Conservation (phyloP, 2,329 filamentous ascomycete species). For the Colletotrichum sojae region DNA sequence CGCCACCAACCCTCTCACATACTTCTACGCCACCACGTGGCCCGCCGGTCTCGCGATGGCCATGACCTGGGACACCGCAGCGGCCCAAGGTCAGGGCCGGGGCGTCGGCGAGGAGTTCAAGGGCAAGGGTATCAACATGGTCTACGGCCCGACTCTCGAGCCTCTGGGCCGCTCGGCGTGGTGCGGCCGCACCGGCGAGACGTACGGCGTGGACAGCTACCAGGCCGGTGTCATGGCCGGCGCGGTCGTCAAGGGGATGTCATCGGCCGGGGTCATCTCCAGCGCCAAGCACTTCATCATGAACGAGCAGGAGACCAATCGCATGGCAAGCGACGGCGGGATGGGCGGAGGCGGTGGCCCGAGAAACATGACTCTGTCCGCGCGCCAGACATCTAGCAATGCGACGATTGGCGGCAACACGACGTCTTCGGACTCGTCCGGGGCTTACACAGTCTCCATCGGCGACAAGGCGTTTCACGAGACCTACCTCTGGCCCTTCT, state of each 20-base stretch:
- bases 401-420: slow-evolving; percentile 61
- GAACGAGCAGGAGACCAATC: slow-evolving; percentile 72
- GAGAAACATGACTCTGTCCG: neutral
- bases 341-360: neutral
- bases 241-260: slow-evolving; percentile 27
- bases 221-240: slow-evolving; percentile 23
- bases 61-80: slow-evolving; percentile 78
- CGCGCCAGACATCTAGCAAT: slow-evolving; percentile 80
- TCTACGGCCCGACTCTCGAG: slow-evolving; percentile 44
- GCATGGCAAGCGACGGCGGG: slow-evolving; percentile 57
- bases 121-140: slow-evolving; percentile 46
- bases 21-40: slow-evolving; percentile 48
- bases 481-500: slow-evolving; percentile 45
- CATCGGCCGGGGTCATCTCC: neutral
- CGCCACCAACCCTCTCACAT: slow-evolving; percentile 42
- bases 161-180: slow-evolving; percentile 47
- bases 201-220: slow-evolving; percentile 45
- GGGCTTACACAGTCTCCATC: slow-evolving; percentile 47
- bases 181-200: slow-evolving; percentile 44
- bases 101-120: slow-evolving; percentile 55
- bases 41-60: slow-evolving; percentile 79
- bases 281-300: slow-evolving; percentile 70
- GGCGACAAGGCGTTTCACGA: slow-evolving; percentile 46
- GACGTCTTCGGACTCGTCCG: slow-evolving; percentile 61
- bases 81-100: slow-evolving; percentile 76